Conservation (phyloP, 2,329 filamentous ascomycete species). For the Colletotrichum abscissum region DNA sequence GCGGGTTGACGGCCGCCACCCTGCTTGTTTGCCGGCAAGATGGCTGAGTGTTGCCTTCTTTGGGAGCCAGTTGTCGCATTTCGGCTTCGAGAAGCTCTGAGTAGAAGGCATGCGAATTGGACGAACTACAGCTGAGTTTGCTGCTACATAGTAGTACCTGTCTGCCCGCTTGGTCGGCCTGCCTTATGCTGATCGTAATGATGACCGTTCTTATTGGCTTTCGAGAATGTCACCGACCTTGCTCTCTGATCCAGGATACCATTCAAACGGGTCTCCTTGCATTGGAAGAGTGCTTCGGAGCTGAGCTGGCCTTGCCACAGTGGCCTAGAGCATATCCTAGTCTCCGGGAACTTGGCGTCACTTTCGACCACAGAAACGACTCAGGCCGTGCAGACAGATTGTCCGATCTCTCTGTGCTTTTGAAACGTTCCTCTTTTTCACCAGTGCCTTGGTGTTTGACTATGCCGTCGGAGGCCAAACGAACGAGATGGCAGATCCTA, state of each 20-base stretch:
- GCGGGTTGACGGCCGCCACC: neutral
- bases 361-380: neutral
- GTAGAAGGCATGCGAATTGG: conserved; percentile 2
- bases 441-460: neutral
- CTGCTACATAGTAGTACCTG: neutral
- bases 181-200: too few relatives aligned
- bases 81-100: neutral
- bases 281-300: too few relatives aligned
- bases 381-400: neutral
- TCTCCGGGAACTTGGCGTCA: neutral
- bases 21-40: neutral
- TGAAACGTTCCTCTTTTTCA: neutral
- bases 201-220: too few relatives aligned
- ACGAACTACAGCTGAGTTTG: conserved; percentile 2
- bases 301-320: too few relatives aligned
- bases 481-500: neutral
- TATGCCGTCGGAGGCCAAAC: neutral
- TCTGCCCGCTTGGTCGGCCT: neutral
- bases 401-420: conserved; percentile 11
- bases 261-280: too few relatives aligned
- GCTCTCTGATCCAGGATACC: too few relatives aligned
- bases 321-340: neutral
- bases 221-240: too few relatives aligned
- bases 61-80: neutral
- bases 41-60: neutral